These are phyloP conservation scores for Chaetomium fimeti DNA, from an alignment of 495 filamentous ascomycete genomes.

Conservation along the genomic window DNA sequence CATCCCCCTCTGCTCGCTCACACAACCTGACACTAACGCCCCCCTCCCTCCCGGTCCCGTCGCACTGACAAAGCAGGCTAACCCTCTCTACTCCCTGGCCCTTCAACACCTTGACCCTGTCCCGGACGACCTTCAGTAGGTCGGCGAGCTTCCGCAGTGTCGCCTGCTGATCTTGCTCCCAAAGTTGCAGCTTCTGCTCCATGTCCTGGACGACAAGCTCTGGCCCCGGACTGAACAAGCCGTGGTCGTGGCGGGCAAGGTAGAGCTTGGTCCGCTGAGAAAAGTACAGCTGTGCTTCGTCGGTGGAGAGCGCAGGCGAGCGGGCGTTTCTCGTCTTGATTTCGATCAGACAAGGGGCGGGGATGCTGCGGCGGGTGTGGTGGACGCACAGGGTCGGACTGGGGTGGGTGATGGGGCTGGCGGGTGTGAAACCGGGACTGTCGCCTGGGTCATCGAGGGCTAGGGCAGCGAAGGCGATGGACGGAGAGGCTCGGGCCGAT, in stretches of 20 bases:
- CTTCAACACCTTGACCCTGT: neutral
- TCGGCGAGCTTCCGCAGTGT: slow-evolving; percentile 22
- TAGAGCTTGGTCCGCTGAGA: slow-evolving; percentile 21
- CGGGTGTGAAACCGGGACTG: slow-evolving; percentile 2
- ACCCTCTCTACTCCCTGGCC: slow-evolving; percentile 12
- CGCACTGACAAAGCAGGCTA: slow-evolving; percentile 21
- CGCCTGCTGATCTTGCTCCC: slow-evolving; percentile 21
- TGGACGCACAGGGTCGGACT: slow-evolving; percentile 16
- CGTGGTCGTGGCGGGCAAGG: slow-evolving; percentile 21
- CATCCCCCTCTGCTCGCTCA: slow-evolving; percentile 4
- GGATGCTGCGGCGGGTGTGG: slow-evolving; percentile 21
- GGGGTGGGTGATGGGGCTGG: neutral
- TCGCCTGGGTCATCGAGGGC: slow-evolving; percentile 30
- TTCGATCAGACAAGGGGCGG: slow-evolving; percentile 27
- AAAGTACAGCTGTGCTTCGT: slow-evolving; percentile 32
- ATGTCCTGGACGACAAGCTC: slow-evolving; percentile 9
- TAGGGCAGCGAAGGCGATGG: slow-evolving; percentile 16
- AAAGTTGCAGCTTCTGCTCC: slow-evolving; percentile 7
- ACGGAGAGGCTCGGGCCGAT: neutral
- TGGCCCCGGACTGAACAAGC: slow-evolving; percentile 15
- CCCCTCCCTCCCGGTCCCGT: slow-evolving; percentile 16
- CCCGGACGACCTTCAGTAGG: slow-evolving; percentile 20
- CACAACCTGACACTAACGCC: slow-evolving; percentile 19
- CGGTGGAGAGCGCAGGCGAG: slow-evolving; percentile 11
- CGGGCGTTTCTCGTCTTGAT: slow-evolving; percentile 27